Percentiles rank a stretch among this genome's conserved stretches.
Conservation (phyloP, 2,329 filamentous ascomycete genomes). For the Ophiocordyceps sinensis region DNA sequence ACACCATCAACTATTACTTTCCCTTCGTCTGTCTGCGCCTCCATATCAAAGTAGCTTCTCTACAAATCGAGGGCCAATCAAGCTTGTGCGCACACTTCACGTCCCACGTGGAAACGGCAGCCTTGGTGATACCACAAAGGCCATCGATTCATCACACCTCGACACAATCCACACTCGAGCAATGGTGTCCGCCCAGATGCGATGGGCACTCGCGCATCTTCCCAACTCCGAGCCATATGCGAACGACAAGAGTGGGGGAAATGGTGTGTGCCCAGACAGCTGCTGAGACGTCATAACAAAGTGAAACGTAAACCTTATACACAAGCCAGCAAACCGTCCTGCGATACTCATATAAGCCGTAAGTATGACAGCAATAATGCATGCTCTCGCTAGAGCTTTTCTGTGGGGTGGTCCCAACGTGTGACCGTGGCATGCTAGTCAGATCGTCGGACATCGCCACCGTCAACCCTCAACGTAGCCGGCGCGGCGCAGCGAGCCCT, state of each 20-base stretch:
- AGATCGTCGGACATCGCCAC: conserved; percentile 1
- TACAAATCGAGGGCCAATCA: not conserved
- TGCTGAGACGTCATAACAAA: conserved; percentile 7
- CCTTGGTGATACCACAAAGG: too few relatives aligned
- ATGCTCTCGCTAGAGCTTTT: conserved; percentile 14
- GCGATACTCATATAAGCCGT: conserved; percentile 15
- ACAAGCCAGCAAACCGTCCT: conserved; percentile 6
- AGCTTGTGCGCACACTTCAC: not conserved
- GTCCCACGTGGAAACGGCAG: too few relatives aligned
- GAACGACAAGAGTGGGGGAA: not conserved
- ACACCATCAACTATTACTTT: not conserved
- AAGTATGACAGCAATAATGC: conserved; percentile 17
- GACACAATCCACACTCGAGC: too few relatives aligned
- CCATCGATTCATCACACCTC: too few relatives aligned
- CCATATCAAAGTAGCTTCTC: not conserved
- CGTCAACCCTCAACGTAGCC: not conserved
- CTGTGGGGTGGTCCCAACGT: not conserved
- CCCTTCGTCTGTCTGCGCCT: not conserved
- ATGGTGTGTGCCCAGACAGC: conserved; percentile 2
- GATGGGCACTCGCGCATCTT: not conserved
- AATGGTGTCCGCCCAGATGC: conserved; percentile 1
- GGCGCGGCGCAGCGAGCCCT: conserved; percentile 1
- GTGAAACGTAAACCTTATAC: conserved; percentile 9
- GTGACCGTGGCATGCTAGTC: not conserved
- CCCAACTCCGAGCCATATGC: not conserved